Evolutionary conservation across 352 stramenopile genomes (phyloP), one percentile per base, ranked within the genome.

Genomic region (Thraustochytrium sp.): DNA sequence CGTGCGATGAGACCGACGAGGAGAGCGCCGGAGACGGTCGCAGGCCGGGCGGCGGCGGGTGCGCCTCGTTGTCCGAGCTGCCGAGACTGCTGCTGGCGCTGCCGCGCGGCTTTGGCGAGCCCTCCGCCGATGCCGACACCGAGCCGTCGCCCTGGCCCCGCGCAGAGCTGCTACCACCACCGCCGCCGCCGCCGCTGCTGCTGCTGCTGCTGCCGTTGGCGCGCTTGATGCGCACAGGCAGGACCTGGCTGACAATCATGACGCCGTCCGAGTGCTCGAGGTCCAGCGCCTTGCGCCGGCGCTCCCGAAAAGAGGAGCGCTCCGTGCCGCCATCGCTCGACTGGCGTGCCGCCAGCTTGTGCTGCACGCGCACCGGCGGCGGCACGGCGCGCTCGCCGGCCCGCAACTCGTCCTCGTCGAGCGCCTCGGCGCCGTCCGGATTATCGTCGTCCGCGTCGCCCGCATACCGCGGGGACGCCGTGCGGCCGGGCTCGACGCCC

Each of bases 231-330:
- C 34, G 34, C 4, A 85, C 78, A 21, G 78, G 78, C 31, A 85
- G 78, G n/a, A 65, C 54, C 13, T 59, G 38, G 44, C 31, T 38
- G 29, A 85, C 78, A 76, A 85, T 68, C 37, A 85, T 55, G 40
- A 85, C 63, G 51, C 78, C 78, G 36, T 85, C 78, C 40, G 59
- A 49, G 59, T 21, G 46, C 2, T 72, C 59, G 9, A 72, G 40
- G 29, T 72, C 59, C 13, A 26, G 59, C 8, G 36, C 36, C 40
- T 72, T 72, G 59, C 59, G 59, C 1, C 59, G 59, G 23, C 40
- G 9, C 26, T 72, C 59, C 1, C 59, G 59, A 29, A 49, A 49
- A 29, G 16, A 26, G 36, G 11, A 44, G 13, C 59, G 59, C 59
- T 72, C 59, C 4, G 8, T n/a, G 8, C 5, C n/a, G 11, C 46